Evolutionary conservation across 768 basidiomycete species (phyloP).

Genomic region (Boletus coccyginus): DNA sequence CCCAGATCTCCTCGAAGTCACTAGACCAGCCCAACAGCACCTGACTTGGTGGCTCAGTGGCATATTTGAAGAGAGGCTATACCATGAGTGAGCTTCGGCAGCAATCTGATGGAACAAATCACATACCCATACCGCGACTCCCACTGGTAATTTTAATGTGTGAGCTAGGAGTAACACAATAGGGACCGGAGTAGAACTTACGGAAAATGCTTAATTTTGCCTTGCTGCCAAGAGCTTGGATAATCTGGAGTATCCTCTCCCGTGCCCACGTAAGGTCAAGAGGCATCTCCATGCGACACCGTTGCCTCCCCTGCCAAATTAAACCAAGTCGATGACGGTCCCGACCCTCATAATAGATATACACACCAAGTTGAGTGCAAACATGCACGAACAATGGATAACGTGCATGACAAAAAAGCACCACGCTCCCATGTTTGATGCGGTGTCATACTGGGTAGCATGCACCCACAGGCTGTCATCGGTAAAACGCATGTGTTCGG

Average conservation of each 20-base stretch:
- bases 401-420: conserved; percentile 76
- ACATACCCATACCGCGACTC: conserved; percentile 58
- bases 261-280: conserved; percentile 34
- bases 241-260: conserved; percentile 39
- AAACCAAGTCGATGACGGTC: not conserved
- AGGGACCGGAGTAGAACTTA: conserved; percentile 39
- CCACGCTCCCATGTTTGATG: conserved; percentile 78
- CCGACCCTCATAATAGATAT: not conserved
- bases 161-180: conserved; percentile 14
- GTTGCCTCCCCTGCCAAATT: conserved; percentile 28
- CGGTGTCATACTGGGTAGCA: conserved; percentile 75
- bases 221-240: conserved; percentile 39
- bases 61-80: conserved; percentile 69
- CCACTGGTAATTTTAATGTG: conserved; percentile 45
- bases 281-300: conserved; percentile 27
- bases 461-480: conserved; percentile 68
- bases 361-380: conserved; percentile 64
- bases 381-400: conserved; percentile 63
- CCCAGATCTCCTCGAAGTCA: conserved; percentile 67
- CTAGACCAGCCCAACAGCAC: conserved; percentile 55
- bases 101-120: conserved; percentile 25
- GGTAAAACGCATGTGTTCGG: conserved; percentile 68
- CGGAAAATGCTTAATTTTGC: conserved; percentile 44
- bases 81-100: conserved; percentile 11
- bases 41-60: conserved; percentile 48